Evolutionary conservation across 2,329 filamentous ascomycete species (phyloP), one percentile per base, ranked within the genome.

Genomic region (Sordariomycetes sp.): DNA sequence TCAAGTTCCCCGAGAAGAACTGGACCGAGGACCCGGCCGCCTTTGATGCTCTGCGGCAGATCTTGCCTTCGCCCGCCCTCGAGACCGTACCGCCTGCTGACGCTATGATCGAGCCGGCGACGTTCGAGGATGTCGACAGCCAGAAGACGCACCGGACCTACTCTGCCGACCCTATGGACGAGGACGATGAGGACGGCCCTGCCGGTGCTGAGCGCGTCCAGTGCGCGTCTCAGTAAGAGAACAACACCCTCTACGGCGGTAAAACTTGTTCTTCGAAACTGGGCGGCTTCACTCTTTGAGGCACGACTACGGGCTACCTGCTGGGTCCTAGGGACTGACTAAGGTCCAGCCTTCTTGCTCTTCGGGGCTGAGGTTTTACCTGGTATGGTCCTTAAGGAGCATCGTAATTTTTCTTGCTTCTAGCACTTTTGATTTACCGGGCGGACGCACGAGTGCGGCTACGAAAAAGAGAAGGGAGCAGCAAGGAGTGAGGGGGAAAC

Each of bases 1-100:
- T 99, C 74, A 96, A 95, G 75, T 97, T 99, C 81, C 94, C 94
- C 54, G 86, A 89, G 67, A 86, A 85, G 75, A 77, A 82, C 68
- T 87, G 82, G 80, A 81, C 81, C 42, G 69, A 81, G 42, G 77
- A 86, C 55, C 76, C 84, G 17, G 78, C 83, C 59, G 86, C 89
- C 61, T 87, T 95, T 64, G 82, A 89, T 58, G 78, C 85, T 13
- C 84, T 99, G 45, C 90, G 94, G 68, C 80, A 85, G 64, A 85
- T 96, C 57, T 82, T 99, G n/a, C 92, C 92, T 2, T 74, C 87
- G 1, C 86, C 81, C 1, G 62, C 73, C 45, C 69, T 85, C 45
- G 79, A 87, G 68, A 74, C 79, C 58, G 72, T 81, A 25, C 87
- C 90, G 53, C 90, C 92, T 5, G 65, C 78, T 32, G 91, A 97